Evolutionary conservation across 1,284 basidiomycete genomes (phyloP), one percentile per base, ranked within the genome.

Genomic region (Cryptococcus floricola): DNA sequence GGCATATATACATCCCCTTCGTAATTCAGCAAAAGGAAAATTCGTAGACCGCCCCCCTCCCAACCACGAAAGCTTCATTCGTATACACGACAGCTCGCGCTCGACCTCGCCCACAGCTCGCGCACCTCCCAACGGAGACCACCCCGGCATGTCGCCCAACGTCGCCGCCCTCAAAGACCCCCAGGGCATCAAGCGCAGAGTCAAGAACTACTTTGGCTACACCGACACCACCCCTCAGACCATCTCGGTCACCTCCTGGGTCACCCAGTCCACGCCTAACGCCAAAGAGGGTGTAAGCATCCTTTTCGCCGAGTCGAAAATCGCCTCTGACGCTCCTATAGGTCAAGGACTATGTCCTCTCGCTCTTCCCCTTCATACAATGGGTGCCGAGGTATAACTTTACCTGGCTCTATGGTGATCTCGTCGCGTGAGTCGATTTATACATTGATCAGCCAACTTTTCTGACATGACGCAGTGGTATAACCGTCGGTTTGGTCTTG

Each of bases 401-500:
- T 31, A 67, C 60, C 37, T 79, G 79, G 79, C 60, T 79, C 14
- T 57, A 65, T 25, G 80, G 91, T 48, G 92, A 96, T 77, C 69
- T 94, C 31, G 85, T 96, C 64, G 91, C 92, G 74, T 77, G 53
- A 71, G 75, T 72, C 14, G 2, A 7, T 14, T 54, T 34, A 39
- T 31, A 23, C 23, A 23, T 23, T 23, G 23, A 23, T 48, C 23
- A 34, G 10, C 31, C n/a, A 16, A 39, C 19, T 14, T 16, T 6
- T 44, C 60, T 62, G 51, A 63, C 47, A 39, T 34, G 27, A 12
- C 10, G 18, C 58, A 77, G 75, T 53, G 80, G 91, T 54, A 77
- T 95, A 47, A 96, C 92, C 0, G 91, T 95, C 59, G 92, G 92
- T 39, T 86, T 93, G 65, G 92, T 96, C 6, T 80, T 93, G 27